A percentile compares a stretch with the other conserved stretches of the same genome.
These are phyloP conservation scores for Gossypium gossypioides DNA, from an alignment of 441 rosid genomes.

Conservation along the genomic window DNA sequence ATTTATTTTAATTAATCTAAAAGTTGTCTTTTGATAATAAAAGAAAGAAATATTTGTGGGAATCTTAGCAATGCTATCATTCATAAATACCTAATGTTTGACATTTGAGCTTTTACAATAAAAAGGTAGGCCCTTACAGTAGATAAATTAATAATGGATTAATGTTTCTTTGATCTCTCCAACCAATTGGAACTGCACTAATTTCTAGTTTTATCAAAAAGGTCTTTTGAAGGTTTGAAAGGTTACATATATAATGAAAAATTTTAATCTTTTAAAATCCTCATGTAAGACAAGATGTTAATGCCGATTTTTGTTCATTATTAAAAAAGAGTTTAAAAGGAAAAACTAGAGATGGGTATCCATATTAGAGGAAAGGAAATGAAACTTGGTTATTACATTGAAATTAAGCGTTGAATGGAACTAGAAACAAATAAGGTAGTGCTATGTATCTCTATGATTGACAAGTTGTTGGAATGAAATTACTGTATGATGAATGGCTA, in stretches of 20 bases:
- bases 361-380: background rate
- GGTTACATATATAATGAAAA: background rate
- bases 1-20: no score
- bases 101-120: background rate
- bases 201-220: background rate
- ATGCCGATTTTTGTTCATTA: background rate
- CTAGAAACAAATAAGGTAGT: background rate
- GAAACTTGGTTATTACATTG: background rate
- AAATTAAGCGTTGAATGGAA: background rate
- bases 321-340: background rate
- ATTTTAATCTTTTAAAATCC: background rate
- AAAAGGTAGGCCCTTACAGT: background rate
- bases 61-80: background rate
- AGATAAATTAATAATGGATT: background rate
- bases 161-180: background rate
- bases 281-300: background rate
- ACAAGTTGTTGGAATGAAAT: background rate
- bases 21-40: no score
- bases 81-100: background rate
- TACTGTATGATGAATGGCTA: background rate
- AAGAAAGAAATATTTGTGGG: background rate
- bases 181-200: background rate
- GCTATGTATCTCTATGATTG: background rate
- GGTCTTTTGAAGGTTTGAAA: background rate
- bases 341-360: background rate